phyloP scores from a whole-genome alignment of 495 filamentous ascomycete species.

The Penicillium egyptiacum region DNA sequence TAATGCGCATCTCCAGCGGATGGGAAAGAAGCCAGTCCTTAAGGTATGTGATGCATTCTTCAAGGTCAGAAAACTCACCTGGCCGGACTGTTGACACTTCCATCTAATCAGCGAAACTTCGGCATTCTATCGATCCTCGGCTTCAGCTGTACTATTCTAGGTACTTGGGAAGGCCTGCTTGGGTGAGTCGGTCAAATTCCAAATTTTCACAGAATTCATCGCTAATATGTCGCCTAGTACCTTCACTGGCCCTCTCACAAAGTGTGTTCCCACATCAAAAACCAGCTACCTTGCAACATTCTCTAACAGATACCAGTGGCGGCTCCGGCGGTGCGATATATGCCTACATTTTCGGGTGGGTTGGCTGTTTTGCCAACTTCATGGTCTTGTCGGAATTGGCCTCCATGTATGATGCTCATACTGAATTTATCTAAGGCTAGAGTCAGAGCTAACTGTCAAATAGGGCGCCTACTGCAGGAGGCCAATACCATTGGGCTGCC shows the following conservation, averaged over 20 bases:
- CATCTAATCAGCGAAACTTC: slow-evolving; percentile 26
- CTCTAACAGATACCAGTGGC: slow-evolving; percentile 28
- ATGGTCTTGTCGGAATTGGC: slow-evolving; percentile 47
- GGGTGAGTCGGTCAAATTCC: slow-evolving; percentile 20
- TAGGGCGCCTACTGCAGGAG: slow-evolving; percentile 40
- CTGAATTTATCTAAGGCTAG: not conserved
- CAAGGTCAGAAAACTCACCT: not conserved
- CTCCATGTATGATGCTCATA: slow-evolving; percentile 34
- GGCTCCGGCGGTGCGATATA: slow-evolving; percentile 53
- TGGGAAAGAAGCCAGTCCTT: slow-evolving; percentile 46
- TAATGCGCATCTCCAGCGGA: slow-evolving; percentile 33
- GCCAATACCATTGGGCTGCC: slow-evolving; percentile 49
- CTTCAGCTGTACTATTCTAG: slow-evolving; percentile 38
- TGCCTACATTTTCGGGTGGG: slow-evolving; percentile 50
- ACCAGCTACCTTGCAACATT: slow-evolving; percentile 1
- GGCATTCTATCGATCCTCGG: slow-evolving; percentile 38
- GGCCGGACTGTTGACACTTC: slow-evolving; percentile 6
- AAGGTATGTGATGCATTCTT: slow-evolving; percentile 27
- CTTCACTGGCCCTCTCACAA: slow-evolving; percentile 22
- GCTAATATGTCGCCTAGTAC: slow-evolving; percentile 16
- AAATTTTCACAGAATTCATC: slow-evolving; percentile 4
- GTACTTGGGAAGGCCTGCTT: slow-evolving; percentile 41
- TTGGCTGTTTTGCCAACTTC: slow-evolving; percentile 44
- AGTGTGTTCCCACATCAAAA: slow-evolving; percentile 14
- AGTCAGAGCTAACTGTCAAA: not conserved